These are phyloP conservation scores for Benincasa hispida DNA, from an alignment of 306 rosid species.

Conservation along the genomic window DNA sequence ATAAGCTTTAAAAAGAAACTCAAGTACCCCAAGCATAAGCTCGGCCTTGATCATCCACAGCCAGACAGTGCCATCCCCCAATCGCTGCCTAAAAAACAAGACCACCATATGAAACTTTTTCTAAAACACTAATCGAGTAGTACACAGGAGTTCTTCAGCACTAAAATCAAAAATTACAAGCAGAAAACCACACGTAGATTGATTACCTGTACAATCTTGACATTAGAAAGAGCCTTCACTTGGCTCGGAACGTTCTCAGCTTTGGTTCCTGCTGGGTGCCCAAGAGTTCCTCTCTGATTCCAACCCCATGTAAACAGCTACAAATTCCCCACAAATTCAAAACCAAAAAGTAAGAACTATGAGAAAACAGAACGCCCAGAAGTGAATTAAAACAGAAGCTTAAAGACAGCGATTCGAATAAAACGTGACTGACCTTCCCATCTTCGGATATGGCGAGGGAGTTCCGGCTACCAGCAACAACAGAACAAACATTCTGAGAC, in stretches of 20 bases:
- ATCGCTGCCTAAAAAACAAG: slow-evolving; percentile 69
- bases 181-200: not conserved
- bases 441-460: slow-evolving; percentile 82
- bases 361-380: not conserved
- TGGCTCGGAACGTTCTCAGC: slow-evolving; percentile 90
- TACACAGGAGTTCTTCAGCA: not conserved
- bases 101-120: not conserved
- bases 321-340: not conserved
- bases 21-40: slow-evolving; percentile 93
- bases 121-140: not conserved
- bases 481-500: slow-evolving; percentile 39
- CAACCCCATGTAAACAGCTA: slow-evolving; percentile 99
- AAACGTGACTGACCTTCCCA: slow-evolving; percentile 43
- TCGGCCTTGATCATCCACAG: slow-evolving; percentile 94
- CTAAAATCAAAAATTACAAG: not conserved
- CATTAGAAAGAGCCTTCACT: slow-evolving; percentile 69
- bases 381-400: not conserved
- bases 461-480: slow-evolving; percentile 92
- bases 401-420: not conserved
- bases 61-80: slow-evolving; percentile 99
- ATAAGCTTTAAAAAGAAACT: not conserved
- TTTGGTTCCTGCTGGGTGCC: slow-evolving; percentile 74
- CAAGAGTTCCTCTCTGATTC: slow-evolving; percentile 97
- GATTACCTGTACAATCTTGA: slow-evolving; percentile 73
- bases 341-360: not conserved